Evolutionary conservation across 768 basidiomycete species (phyloP).

Genomic region (Flagelloscypha sp.): DNA sequence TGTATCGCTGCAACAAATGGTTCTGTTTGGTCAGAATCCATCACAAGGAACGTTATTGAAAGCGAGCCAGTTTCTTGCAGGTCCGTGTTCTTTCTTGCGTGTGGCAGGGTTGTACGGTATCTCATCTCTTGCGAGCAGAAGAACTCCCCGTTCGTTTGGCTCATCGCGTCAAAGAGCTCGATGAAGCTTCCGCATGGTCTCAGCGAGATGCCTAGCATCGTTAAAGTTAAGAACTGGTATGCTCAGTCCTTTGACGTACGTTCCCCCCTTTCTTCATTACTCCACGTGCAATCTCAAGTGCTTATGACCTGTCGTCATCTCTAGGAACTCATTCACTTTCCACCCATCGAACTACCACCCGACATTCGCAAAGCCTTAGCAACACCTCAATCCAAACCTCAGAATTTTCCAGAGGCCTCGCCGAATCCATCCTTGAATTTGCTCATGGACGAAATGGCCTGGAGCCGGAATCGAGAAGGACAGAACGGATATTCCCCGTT

Average conservation of each 20-base stretch:
- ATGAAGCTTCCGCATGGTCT: slow-evolving; percentile 89
- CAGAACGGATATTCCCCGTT: no score
- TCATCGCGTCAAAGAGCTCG: slow-evolving; percentile 93
- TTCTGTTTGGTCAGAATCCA: slow-evolving; percentile 93
- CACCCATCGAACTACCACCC: slow-evolving; percentile 60
- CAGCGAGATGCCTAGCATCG: slow-evolving; percentile 84
- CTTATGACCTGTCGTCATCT: slow-evolving; percentile 3
- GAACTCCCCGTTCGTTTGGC: slow-evolving; percentile 93
- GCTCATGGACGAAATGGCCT: no score
- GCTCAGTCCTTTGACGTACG: slow-evolving; percentile 95
- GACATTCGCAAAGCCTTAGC: slow-evolving; percentile 62
- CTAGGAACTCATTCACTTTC: slow-evolving; percentile 87
- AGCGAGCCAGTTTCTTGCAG: slow-evolving; percentile 82
- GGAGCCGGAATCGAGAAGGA: no score
- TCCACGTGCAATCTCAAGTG: slow-evolving; percentile 1
- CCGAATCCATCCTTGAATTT: slow-evolving; percentile 84
- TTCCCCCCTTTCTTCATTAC: slow-evolving; percentile 8
- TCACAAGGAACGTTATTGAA: slow-evolving; percentile 90
- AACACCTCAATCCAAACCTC: slow-evolving; percentile 36
- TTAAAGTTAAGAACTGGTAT: slow-evolving; percentile 97
- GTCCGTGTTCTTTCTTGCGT: slow-evolving; percentile 27
- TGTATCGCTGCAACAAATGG: slow-evolving; percentile 97
- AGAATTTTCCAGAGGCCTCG: slow-evolving; percentile 57
- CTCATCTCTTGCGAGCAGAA: slow-evolving; percentile 36
- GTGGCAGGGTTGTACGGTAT: background rate